Conservation (phyloP, 257 asterid genomes). For the Solanum peruvianum region DNA sequence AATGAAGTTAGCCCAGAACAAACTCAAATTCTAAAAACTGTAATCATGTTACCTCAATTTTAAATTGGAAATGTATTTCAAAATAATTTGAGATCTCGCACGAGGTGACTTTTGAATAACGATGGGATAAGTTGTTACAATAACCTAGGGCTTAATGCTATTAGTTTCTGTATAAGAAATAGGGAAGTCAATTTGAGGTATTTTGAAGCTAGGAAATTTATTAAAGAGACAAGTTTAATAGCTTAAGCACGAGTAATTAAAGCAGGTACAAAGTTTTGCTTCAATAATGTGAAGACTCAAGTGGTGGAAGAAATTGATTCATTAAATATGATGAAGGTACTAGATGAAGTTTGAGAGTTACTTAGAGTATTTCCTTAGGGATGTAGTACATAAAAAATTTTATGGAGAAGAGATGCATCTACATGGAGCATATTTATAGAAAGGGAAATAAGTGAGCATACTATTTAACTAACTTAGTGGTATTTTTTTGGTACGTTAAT, state of each 20-base stretch:
- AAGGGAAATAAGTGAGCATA: not conserved
- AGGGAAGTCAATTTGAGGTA: not conserved
- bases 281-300: not conserved
- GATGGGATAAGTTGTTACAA: no score
- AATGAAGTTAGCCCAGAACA: no score
- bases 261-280: not conserved
- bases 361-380: not conserved
- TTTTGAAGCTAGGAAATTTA: not conserved
- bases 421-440: not conserved
- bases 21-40: no score
- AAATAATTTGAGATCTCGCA: no score
- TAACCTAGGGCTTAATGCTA: not conserved
- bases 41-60: no score
- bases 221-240: no score
- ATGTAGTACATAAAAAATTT: not conserved
- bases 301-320: not conserved
- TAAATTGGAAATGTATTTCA: no score
- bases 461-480: not conserved
- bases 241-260: not conserved
- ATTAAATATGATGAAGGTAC: not conserved
- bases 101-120: no score
- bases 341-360: no score
- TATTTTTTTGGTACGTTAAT: not conserved
- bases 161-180: not conserved
- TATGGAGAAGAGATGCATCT: no score